Evolutionary conservation across 2,329 filamentous ascomycete species (phyloP).

Genomic region (Cordyceps fumosorosea): DNA sequence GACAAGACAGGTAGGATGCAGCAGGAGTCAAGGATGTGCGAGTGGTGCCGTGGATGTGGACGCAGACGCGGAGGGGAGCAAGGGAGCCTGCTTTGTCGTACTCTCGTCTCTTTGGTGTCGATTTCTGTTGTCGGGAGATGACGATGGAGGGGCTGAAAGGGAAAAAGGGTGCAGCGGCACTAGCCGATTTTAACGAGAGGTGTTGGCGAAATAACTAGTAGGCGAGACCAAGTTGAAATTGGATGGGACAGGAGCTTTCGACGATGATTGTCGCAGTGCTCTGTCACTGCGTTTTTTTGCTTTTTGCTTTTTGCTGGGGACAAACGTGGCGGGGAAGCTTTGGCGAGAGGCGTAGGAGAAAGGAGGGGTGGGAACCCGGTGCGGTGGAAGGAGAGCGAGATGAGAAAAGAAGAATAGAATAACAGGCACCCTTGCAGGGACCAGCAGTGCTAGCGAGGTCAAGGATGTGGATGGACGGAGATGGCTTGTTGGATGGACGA

Average conservation of each 20-base stretch:
- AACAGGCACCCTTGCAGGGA: neutral
- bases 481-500: neutral
- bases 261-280: neutral
- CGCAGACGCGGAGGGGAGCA: neutral
- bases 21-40: neutral
- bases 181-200: slow-evolving; percentile 6
- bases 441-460: neutral
- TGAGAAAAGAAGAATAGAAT: neutral
- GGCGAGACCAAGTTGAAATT: neutral
- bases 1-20: neutral
- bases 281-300: neutral
- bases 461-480: neutral
- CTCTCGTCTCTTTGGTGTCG: neutral
- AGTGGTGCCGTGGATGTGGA: neutral
- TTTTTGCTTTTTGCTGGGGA: neutral
- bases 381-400: neutral
- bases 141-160: slow-evolving; percentile 1
- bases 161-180: neutral
- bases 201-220: neutral
- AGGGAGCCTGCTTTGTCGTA: neutral
- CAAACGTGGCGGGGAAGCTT: slow-evolving; percentile 6
- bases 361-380: neutral
- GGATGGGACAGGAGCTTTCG: neutral
- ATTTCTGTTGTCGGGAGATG: neutral
- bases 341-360: neutral